Evolutionary conservation across 164 flowering plant species (phyloP).

Genomic region (Umbilicus rupestris): DNA sequence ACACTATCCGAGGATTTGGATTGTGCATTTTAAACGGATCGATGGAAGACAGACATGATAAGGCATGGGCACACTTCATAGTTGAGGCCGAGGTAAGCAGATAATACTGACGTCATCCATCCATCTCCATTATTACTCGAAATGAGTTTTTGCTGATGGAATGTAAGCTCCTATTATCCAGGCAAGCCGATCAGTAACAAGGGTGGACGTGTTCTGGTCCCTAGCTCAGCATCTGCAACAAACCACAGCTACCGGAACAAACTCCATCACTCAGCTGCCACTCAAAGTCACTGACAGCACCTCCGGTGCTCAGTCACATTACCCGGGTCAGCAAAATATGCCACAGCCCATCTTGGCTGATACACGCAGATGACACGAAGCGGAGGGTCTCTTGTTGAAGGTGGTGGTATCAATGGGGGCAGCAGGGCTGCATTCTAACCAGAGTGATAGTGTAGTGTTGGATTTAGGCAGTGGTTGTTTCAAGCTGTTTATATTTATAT

Average conservation of each 20-base stretch:
- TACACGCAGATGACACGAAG: conserved; percentile 10
- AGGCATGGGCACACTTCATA: conserved; percentile 79
- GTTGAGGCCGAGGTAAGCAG: conserved; percentile 50
- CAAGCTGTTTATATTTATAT: too few relatives aligned
- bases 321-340: conserved; percentile 30
- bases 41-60: conserved; percentile 63
- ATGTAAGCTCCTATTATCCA: conserved; percentile 20
- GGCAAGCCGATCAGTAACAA: conserved; percentile 87
- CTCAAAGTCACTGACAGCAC: conserved; percentile 17
- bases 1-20: conserved; percentile 66
- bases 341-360: conserved; percentile 35
- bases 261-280: conserved; percentile 18
- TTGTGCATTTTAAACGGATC: conserved; percentile 82
- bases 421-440: too few relatives aligned
- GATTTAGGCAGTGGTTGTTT: too few relatives aligned
- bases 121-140: background rate
- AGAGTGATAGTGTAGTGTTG: too few relatives aligned
- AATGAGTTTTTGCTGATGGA: background rate
- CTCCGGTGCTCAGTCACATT: conserved; percentile 18
- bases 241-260: conserved; percentile 28
- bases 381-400: background rate
- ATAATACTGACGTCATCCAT: background rate
- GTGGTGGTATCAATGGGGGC: background rate
- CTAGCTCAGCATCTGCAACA: conserved; percentile 77
- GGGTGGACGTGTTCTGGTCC: conserved; percentile 86